These are phyloP conservation scores for Sistotremastrum niveocremeum DNA, from an alignment of 768 basidiomycete species.

Conservation along the genomic window DNA sequence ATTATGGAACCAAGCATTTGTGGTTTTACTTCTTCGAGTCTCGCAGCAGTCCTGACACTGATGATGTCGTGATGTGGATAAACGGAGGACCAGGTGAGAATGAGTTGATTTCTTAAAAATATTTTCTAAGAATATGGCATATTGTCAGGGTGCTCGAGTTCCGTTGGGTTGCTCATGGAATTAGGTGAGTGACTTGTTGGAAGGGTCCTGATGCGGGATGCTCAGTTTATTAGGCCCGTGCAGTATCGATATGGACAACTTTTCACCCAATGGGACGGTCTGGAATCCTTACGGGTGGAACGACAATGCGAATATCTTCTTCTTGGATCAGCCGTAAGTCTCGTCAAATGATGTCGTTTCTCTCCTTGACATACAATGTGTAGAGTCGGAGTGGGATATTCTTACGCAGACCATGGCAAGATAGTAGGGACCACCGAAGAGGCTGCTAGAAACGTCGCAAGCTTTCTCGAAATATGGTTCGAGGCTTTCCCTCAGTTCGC, in stretches of 20 bases:
- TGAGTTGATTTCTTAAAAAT: neutral
- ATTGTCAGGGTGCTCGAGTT: conserved; percentile 47
- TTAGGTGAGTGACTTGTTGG: conserved; percentile 21
- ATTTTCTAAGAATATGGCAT: neutral
- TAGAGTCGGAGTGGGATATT: conserved; percentile 60
- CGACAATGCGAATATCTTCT: conserved; percentile 54
- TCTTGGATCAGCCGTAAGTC: conserved; percentile 47
- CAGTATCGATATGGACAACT: conserved; percentile 41
- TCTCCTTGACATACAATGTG: too few relatives aligned
- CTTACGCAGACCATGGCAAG: conserved; percentile 57
- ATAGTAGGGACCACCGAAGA: conserved; percentile 63
- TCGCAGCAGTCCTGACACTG: conserved; percentile 30
- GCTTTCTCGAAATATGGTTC: conserved; percentile 69
- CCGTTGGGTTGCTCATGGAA: conserved; percentile 48
- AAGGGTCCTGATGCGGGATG: conserved; percentile 1
- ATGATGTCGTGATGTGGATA: conserved; percentile 62
- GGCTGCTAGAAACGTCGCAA: conserved; percentile 63
- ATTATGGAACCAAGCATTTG: conserved; percentile 36
- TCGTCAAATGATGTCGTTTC: neutral
- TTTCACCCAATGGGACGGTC: conserved; percentile 42
- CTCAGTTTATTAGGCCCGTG: conserved; percentile 34
- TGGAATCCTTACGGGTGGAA: conserved; percentile 61
- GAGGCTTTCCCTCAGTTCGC: conserved; percentile 63
- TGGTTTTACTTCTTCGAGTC: conserved; percentile 55
- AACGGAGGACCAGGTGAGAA: conserved; percentile 36